Evolutionary conservation across 2,329 filamentous ascomycete genomes (phyloP), one percentile per base, ranked within the genome.

Genomic region (Thelonectria olida): DNA sequence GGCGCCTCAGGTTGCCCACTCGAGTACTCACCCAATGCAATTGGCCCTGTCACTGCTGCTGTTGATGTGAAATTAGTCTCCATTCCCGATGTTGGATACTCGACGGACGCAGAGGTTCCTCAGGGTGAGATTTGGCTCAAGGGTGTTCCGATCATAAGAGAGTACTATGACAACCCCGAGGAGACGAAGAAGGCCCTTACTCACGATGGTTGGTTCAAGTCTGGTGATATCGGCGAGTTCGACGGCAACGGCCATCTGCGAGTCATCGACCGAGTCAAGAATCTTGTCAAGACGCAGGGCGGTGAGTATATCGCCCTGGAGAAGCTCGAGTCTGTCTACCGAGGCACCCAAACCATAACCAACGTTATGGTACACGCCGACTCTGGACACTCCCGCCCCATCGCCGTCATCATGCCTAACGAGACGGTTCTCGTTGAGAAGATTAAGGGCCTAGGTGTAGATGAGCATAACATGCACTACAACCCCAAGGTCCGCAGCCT

Each of bases 231-330:
- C 76, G 95, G 95, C 72, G 92, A 97, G 76, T 96, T 95, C 72
- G 90, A 95, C 77, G 75, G 81, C 44, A 84, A 90, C 63, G 95
- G 95, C 42, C 92, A 97, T 76, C 80, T 98, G 67, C 87, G 85
- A 70, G 90, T 98, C 75, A 94, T 98, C 74, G 95, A 98, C 78
- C 92, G 95, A 70, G 94, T 97, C 88, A 98, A 98, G 89, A 98
- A 98, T 80, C 83, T 98, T 57, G 92, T 98, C 78, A 98, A 98
- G 88, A 94, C 96, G 65, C 87, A 92, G 67, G 93, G 94, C 62
- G 95, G 95, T 69, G 95, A 98, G 83, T 98, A 98, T 79, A 96
- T 98, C 76, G 96, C 95, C 20, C 86, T 99, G 4, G 95, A 98
- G 82, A 97, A 94, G 83, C 88, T 98, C 61, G 95, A 98, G 81